A percentile compares a stretch with the other conserved stretches of the same genome.
phyloP scores from a whole-genome alignment of 495 filamentous ascomycete species.

The Lophium mytilinum region DNA sequence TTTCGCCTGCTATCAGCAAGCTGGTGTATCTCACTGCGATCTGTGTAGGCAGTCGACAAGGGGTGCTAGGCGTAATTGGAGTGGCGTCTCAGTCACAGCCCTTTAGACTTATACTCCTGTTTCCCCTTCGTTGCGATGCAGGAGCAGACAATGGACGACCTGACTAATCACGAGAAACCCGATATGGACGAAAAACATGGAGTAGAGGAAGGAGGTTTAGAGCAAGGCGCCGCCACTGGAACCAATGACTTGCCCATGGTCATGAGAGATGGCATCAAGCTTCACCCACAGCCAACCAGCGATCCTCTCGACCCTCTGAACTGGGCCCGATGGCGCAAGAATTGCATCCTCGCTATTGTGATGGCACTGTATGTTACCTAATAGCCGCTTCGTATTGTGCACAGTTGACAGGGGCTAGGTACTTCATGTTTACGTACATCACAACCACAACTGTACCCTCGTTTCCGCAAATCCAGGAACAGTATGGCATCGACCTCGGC shows the following conservation, averaged over 20 bases:
- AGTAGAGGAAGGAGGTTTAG: no score
- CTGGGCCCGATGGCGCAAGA: constrained; percentile 45
- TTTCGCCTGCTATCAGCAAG: no score
- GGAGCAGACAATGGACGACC: no score
- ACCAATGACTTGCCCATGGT: not conserved
- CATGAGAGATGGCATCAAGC: constrained; percentile 32
- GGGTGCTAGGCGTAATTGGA: no score
- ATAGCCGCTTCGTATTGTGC: not conserved
- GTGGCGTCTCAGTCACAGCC: no score
- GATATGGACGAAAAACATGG: no score
- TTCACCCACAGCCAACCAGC: constrained; percentile 44
- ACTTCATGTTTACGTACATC: constrained; percentile 58
- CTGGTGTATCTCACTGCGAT: no score
- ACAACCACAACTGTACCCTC: constrained; percentile 56
- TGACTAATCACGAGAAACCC: no score
- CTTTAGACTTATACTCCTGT: no score
- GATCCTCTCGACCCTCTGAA: constrained; percentile 54
- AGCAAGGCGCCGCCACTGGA: no score
- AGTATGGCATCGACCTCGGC: constrained; percentile 42
- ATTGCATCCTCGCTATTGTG: constrained; percentile 46
- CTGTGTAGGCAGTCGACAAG: no score
- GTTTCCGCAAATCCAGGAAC: constrained; percentile 44
- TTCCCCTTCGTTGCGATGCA: no score
- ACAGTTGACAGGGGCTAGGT: constrained; percentile 31
- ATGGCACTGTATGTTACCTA: constrained; percentile 45